Evolutionary conservation across 352 stramenopile genomes (phyloP).

Genomic region (Globisporangium heterothallicum): DNA sequence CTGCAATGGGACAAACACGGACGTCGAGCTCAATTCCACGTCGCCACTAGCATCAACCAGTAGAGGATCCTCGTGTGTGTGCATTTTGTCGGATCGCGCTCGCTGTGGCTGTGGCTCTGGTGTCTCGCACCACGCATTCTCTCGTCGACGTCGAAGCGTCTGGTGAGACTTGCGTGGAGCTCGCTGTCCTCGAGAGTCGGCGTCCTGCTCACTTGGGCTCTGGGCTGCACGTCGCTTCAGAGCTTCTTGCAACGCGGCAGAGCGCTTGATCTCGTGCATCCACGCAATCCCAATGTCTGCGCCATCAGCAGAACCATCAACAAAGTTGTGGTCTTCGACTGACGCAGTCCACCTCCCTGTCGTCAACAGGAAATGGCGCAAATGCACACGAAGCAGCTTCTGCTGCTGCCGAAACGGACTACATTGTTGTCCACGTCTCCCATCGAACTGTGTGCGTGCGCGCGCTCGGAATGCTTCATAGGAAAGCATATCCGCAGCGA

Average conservation of each 20-base stretch:
- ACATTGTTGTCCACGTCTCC: not conserved
- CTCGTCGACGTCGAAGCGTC: not conserved
- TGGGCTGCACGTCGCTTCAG: not conserved
- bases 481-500: constrained; percentile 2
- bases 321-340: constrained; percentile 3
- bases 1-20: not conserved
- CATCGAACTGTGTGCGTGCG: constrained; percentile 12
- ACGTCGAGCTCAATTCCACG: not conserved
- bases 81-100: not conserved
- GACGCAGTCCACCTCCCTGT: constrained; percentile 6
- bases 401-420: constrained; percentile 17
- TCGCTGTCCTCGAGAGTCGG: not conserved
- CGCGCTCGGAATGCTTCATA: constrained; percentile 25
- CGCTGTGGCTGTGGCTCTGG: not conserved
- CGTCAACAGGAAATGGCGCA: constrained; percentile 20
- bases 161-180: not conserved
- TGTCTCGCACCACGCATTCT: no score
- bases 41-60: not conserved
- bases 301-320: no score
- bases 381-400: constrained; percentile 22
- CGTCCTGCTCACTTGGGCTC: not conserved
- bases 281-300: not conserved
- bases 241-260: not conserved
- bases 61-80: not conserved
- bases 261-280: not conserved